These are phyloP conservation scores for Aspergillus sp. DNA, from an alignment of 2,329 filamentous ascomycete species.

Conservation along the genomic window DNA sequence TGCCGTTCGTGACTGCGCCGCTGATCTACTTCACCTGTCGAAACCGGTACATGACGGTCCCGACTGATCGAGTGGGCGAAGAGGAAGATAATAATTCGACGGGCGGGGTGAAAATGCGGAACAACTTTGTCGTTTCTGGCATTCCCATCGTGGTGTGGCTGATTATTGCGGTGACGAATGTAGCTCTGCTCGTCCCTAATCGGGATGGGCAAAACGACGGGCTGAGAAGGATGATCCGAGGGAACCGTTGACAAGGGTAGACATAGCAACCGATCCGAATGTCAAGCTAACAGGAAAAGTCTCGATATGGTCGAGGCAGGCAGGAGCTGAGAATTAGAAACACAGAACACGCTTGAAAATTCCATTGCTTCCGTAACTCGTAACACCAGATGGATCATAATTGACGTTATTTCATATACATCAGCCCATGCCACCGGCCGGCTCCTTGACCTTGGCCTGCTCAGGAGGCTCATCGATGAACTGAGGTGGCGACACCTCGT, in stretches of 20 bases:
- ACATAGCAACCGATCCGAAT: background rate
- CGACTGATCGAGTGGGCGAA: conserved; percentile 32
- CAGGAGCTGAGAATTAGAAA: background rate
- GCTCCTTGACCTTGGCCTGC: conserved; percentile 71
- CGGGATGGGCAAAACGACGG: conserved; percentile 43
- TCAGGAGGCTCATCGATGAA: conserved; percentile 90
- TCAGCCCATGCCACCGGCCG: conserved; percentile 41
- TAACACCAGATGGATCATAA: background rate
- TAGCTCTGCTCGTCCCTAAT: conserved; percentile 63
- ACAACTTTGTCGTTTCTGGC: conserved; percentile 54
- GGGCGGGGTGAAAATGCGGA: conserved; percentile 54
- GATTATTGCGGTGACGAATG: conserved; percentile 67
- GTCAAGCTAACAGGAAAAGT: background rate
- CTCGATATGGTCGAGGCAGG: background rate
- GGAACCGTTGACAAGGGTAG: too few species aligned
- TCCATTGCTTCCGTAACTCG: conserved; percentile 1
- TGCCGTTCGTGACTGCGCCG: conserved; percentile 75
- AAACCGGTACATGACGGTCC: conserved; percentile 69
- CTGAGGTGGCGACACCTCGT: conserved; percentile 69
- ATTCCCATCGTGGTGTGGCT: conserved; percentile 60
- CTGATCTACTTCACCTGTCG: conserved; percentile 78
- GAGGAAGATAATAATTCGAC: conserved; percentile 19
- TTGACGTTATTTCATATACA: conserved; percentile 1
- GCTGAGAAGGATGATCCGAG: background rate
- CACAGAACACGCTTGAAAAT: conserved; percentile 1